Evolutionary conservation across 2,329 filamentous ascomycete species (phyloP).

Genomic region (Metarhizium guizhouense): DNA sequence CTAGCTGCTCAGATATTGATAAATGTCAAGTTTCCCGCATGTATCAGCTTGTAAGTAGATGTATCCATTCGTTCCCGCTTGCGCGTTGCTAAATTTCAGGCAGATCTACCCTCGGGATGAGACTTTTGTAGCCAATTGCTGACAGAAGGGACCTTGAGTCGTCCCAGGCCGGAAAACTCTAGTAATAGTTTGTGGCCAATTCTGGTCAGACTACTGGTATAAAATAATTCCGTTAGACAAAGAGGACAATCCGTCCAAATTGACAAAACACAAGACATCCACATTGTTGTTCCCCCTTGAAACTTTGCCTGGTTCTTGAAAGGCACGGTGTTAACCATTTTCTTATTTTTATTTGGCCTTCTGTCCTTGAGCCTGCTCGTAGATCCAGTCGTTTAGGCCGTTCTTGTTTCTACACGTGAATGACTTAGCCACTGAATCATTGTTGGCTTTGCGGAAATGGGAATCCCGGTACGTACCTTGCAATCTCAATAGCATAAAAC

Average conservation of each 20-base stretch:
- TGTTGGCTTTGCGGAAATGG: neutral
- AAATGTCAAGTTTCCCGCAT: neutral
- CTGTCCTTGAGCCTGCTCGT: constrained; percentile 66
- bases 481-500: constrained; percentile 46
- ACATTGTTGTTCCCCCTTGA: neutral
- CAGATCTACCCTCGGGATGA: neutral
- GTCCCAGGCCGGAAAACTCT: too few relatives aligned
- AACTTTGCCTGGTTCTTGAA: neutral
- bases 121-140: neutral
- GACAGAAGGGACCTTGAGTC: too few relatives aligned
- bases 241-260: too few relatives aligned
- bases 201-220: neutral
- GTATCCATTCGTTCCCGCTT: neutral
- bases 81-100: neutral
- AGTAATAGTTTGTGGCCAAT: neutral
- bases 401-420: constrained; percentile 63
- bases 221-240: neutral
- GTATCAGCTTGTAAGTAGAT: neutral
- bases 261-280: neutral
- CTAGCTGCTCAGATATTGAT: neutral
- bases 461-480: constrained; percentile 20
- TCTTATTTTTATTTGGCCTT: constrained; percentile 23
- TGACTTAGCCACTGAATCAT: constrained; percentile 1
- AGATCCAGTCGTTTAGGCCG: constrained; percentile 95
- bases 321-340: neutral